Evolutionary conservation across 345 rosid species (phyloP).

Genomic region (Noccaea bulbosa): DNA sequence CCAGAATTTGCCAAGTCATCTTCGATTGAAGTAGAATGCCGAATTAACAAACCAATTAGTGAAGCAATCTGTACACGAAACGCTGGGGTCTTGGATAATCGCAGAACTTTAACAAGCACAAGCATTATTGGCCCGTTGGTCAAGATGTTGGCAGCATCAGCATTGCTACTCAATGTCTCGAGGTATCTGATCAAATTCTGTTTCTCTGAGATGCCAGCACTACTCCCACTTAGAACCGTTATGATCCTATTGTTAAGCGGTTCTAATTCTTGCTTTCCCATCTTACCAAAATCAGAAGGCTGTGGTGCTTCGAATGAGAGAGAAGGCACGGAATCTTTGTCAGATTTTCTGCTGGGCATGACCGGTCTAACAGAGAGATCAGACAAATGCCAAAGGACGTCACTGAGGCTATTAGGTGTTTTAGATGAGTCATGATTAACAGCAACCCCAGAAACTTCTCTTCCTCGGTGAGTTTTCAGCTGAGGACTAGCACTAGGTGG

Average conservation of each 20-base stretch:
- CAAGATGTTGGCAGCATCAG: conserved; percentile 87
- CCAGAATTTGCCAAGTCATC: conserved; percentile 94
- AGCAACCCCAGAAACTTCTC: conserved; percentile 56
- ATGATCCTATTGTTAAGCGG: conserved; percentile 60
- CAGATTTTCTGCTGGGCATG: conserved; percentile 94
- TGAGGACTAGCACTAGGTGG: conserved; percentile 73
- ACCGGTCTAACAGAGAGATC: conserved; percentile 98
- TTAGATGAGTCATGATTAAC: conserved; percentile 61
- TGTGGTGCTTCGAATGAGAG: conserved; percentile 78
- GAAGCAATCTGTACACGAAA: conserved; percentile 94
- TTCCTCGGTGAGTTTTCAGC: conserved; percentile 60
- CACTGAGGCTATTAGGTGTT: conserved; percentile 60
- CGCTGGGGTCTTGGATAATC: conserved; percentile 80
- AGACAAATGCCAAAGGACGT: conserved; percentile 90
- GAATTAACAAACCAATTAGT: conserved; percentile 84
- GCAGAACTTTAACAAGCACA: conserved; percentile 86
- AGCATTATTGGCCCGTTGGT: conserved; percentile 97
- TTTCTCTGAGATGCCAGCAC: conserved; percentile 76
- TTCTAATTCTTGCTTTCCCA: conserved; percentile 79
- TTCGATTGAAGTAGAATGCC: conserved; percentile 85
- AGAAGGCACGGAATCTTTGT: conserved; percentile 71
- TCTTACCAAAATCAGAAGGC: conserved; percentile 74
- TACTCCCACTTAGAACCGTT: conserved; percentile 63
- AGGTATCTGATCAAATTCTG: conserved; percentile 87
- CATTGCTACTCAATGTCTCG: conserved; percentile 83